Evolutionary conservation across 768 basidiomycete genomes (phyloP), one percentile per base, ranked within the genome.

Genomic region (Hirschioporus abietinus): DNA sequence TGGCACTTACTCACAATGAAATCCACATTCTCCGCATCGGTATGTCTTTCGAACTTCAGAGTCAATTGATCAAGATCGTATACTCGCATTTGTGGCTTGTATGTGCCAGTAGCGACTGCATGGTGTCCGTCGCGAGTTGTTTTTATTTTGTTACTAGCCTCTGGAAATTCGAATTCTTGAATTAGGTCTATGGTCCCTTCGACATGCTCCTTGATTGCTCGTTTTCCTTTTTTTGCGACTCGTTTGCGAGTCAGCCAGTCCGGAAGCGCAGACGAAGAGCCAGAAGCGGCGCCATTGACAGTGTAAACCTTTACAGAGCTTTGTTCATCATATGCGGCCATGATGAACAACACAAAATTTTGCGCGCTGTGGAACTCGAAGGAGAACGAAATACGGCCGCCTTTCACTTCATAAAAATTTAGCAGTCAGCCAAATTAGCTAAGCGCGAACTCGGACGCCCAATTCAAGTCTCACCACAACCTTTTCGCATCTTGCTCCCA

Each of bases 151-250:
- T 94, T 96, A 75, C 93, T 94, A 18, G 96, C 95, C 75, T 98
- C 95, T 8, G 97, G 96, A 71, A 99, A 99, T 73, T 96, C 94
- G 76, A 99, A 97, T 66, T 95, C 91, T 74, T 99, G 95, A 63
- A 95, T 89, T 70, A 96, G 90, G 75, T 96, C 93, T 71, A 97
- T 86, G 30, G 90, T 87, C 1, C 92, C 91, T 73, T 96, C 88
- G 52, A 92, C 78, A 64, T 92, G 90, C 71, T 95, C 93, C 68
- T 86, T 82, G 1, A 81, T 71, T 0, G 84, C 85, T 42, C 74
- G 69, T 75, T 91, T 92, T 7, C 88, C 85, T 72, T 88, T 89
- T 68, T 86, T 84, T 30, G 82, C 81, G 6, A 80, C 68, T 58
- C 92, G 85, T 73, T 91, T 90, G 57, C 85, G 83, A 1, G 86